phyloP scores from a whole-genome alignment of 1,139 yeast genomes.

The Geotrichum fermentans region DNA sequence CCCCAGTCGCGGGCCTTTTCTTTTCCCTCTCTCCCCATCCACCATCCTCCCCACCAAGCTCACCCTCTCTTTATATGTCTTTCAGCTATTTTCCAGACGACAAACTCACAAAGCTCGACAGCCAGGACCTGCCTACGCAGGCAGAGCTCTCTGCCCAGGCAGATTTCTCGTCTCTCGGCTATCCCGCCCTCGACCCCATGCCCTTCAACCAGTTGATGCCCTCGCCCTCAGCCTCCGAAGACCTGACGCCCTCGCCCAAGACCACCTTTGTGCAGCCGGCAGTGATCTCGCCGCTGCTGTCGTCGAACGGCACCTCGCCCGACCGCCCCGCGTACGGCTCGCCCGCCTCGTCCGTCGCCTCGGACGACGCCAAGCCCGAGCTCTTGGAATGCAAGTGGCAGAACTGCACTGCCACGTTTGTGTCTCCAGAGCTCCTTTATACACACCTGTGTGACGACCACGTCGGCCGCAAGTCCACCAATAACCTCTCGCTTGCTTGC shows the following conservation, averaged over 20 bases:
- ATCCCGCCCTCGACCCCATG: too few relatives aligned
- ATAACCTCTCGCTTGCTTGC: slow-evolving; percentile 73
- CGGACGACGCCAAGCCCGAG: slow-evolving; percentile 16
- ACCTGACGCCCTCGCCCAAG: slow-evolving; percentile 8
- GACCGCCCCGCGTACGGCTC: slow-evolving; percentile 20
- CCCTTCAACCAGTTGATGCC: too few relatives aligned
- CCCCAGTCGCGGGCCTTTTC: too few relatives aligned
- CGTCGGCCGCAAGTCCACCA: slow-evolving; percentile 83
- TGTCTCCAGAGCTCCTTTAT: slow-evolving; percentile 67
- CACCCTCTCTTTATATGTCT: too few relatives aligned
- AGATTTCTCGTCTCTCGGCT: too few relatives aligned
- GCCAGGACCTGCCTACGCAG: too few relatives aligned
- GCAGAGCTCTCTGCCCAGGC: too few relatives aligned
- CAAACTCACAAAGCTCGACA: too few relatives aligned
- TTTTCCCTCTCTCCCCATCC: too few relatives aligned
- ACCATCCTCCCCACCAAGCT: too few relatives aligned
- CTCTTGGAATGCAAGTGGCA: slow-evolving; percentile 67
- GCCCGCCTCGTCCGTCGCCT: slow-evolving; percentile 24
- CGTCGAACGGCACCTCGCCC: slow-evolving; percentile 14
- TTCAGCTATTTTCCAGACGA: too few relatives aligned
- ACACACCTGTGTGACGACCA: slow-evolving; percentile 86
- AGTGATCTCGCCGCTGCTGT: slow-evolving; percentile 11
- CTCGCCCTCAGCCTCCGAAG: slow-evolving; percentile 9
- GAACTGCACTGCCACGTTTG: slow-evolving; percentile 53
- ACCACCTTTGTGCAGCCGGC: not conserved